Evolutionary conservation across 768 basidiomycete species (phyloP).

Genomic region (Pholiota molesta): DNA sequence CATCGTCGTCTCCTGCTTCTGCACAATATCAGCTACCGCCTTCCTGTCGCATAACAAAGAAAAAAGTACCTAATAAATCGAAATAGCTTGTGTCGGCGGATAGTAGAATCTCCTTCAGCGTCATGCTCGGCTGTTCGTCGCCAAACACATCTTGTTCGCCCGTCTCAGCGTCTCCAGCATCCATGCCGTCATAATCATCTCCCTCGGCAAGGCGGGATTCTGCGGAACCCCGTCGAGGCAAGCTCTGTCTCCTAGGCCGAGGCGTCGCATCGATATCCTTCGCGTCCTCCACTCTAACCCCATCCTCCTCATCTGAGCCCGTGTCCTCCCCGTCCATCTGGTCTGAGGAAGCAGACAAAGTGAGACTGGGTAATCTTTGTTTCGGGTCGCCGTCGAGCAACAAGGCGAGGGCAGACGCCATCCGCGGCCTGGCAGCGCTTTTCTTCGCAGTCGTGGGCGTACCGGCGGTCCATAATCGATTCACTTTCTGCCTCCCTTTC

Average conservation of each 20-base stretch:
- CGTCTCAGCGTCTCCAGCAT: background rate
- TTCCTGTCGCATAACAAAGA: background rate
- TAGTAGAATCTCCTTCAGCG: slow-evolving; percentile 49
- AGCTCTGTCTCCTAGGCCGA: background rate
- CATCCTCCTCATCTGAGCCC: background rate
- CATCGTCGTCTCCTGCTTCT: slow-evolving; percentile 10
- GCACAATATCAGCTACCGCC: background rate
- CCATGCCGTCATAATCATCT: background rate
- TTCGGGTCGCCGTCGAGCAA: slow-evolving; percentile 22
- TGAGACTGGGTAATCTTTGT: slow-evolving; percentile 14
- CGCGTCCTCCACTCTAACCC: background rate
- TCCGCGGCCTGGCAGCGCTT: slow-evolving; percentile 15
- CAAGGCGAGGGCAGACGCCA: slow-evolving; percentile 22
- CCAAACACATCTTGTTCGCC: slow-evolving; percentile 30
- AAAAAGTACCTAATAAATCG: slow-evolving; percentile 38
- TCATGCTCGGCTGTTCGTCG: slow-evolving; percentile 49
- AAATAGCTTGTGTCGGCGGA: slow-evolving; percentile 40
- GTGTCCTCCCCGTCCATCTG: background rate
- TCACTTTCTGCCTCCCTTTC: slow-evolving; percentile 20
- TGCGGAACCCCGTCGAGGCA: background rate
- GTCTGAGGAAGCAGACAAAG: background rate
- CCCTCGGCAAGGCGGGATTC: background rate
- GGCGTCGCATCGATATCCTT: background rate
- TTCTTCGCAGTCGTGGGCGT: slow-evolving; percentile 24
- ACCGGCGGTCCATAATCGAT: slow-evolving; percentile 35